A percentile compares a stretch with the other conserved stretches of the same genome.
Evolutionary conservation across 2,329 filamentous ascomycete genomes (phyloP).

Genomic region (Ceratocystis destructans): DNA sequence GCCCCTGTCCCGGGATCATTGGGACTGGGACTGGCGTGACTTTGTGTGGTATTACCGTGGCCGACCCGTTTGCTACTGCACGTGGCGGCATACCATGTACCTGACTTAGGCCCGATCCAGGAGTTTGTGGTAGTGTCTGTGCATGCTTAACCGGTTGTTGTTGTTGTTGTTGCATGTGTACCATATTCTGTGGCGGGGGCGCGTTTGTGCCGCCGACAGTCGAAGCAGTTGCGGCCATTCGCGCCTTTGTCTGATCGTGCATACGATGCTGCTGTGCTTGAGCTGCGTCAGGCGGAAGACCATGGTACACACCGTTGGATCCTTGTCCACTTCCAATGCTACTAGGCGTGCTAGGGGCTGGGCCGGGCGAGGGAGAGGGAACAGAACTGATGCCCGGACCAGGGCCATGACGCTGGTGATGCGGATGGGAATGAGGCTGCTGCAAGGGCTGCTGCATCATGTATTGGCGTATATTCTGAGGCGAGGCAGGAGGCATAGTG

Average conservation of each 20-base stretch:
- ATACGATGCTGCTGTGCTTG: constrained; percentile 38
- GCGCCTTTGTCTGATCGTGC: constrained; percentile 38
- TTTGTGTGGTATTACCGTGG: constrained; percentile 28
- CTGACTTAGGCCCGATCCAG: not conserved
- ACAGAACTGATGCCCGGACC: not conserved
- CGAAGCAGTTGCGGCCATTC: constrained; percentile 26
- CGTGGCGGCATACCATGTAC: constrained; percentile 17
- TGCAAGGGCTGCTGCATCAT: constrained; percentile 18
- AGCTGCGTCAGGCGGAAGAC: constrained; percentile 1
- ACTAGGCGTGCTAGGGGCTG: constrained; percentile 14
- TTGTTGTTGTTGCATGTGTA: not conserved
- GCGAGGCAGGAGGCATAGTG: constrained; percentile 18
- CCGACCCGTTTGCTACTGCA: constrained; percentile 19
- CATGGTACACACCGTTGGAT: constrained; percentile 11
- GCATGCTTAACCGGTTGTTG: not conserved
- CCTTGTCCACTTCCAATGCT: constrained; percentile 7
- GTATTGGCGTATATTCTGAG: constrained; percentile 14
- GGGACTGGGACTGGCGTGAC: constrained; percentile 34
- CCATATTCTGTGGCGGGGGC: constrained; percentile 9
- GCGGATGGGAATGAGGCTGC: constrained; percentile 4
- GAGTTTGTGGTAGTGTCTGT: not conserved
- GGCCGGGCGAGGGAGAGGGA: constrained; percentile 17
- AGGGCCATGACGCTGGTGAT: constrained; percentile 6
- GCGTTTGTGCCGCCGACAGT: constrained; percentile 21
- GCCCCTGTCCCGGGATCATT: constrained; percentile 26